Base-by-base conservation (phyloP, 495 filamentous ascomycete species). In the Trichoderma erinaceum region DNA sequence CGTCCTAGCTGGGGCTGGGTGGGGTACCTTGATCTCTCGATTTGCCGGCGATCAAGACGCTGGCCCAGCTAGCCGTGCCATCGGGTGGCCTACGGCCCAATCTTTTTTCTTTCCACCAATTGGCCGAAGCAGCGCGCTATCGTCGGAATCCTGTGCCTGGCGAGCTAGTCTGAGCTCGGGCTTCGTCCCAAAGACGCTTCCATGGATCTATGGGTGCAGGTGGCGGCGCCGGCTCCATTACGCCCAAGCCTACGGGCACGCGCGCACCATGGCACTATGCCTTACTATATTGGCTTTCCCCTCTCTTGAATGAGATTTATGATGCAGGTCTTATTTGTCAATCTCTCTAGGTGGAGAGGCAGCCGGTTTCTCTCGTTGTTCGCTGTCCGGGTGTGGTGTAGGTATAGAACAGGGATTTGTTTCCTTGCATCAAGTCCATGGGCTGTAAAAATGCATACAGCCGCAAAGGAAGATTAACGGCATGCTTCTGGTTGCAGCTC, bases 11-110 rank as follows among this genome's bases (percentile, higher is more conserved):
- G 12, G 56, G 12, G 12, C 12, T 32, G 23, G 27, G 12, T 29
- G 56, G 56, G 29, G 29, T 29, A 61, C 23, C 4, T 32, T 29
- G 56, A 61, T 61, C 56, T 61, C 56, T 61, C 11, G 56, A 61
- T 32, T 18, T 61, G 56, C 56, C 13, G 56, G 56, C 56, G 56
- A 61, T 61, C 56, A 21, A 23, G 29, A 23, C 56, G 1, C 56
- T 32, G 23, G 29, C 11, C 56, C 56, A 61, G 12, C 11, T 61
- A 16, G 27, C 56, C 27, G 2, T 61, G 4, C 23, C 23, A 35
- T 61, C 56, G 56, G 27, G 8, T 38, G 56, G 56, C 16, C 16
- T 61, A 3, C 27, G 23, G n/a, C 23, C 25, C 56, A 27, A 35
- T 29, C 25, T 13, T 15, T 61, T 32, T 32, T 32, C 23, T 29